These are phyloP conservation scores for Oryza meyeriana DNA, from an alignment of 176 grass and related monocot species.

Conservation along the genomic window DNA sequence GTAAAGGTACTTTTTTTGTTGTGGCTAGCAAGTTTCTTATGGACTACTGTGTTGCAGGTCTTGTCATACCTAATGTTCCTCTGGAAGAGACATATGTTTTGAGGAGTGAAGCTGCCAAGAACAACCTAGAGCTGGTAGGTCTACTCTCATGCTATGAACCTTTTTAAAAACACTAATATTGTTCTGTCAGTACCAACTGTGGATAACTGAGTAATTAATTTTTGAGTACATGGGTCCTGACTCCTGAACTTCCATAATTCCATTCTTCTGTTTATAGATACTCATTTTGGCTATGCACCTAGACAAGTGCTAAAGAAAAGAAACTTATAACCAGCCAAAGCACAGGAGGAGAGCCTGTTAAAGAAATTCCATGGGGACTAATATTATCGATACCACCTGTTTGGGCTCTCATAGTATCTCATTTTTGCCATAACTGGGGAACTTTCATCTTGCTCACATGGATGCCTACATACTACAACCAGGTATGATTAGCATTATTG, in stretches of 20 bases:
- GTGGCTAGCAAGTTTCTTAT: not conserved
- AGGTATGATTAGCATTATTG: conserved; percentile 50
- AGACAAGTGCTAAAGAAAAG: conserved; percentile 66
- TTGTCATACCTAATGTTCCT: conserved; percentile 97
- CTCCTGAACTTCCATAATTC: not conserved
- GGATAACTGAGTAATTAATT: not conserved
- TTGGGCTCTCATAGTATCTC: conserved; percentile 91
- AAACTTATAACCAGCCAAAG: conserved; percentile 64
- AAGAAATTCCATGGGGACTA: conserved; percentile 77
- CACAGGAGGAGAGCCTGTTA: conserved; percentile 66
- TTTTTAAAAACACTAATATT: not conserved
- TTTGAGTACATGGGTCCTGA: not conserved
- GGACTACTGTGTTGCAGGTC: conserved; percentile 49
- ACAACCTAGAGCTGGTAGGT: conserved; percentile 95
- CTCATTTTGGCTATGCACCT: too few relatives aligned
- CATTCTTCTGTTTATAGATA: not conserved
- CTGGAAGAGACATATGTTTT: conserved; percentile 84
- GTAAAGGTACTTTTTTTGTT: not conserved
- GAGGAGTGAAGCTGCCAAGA: conserved; percentile 75
- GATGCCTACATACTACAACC: conserved; percentile 99
- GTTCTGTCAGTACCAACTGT: not conserved
- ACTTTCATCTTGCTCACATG: conserved; percentile 99
- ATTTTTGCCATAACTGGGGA: conserved; percentile 99
- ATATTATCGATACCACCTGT: conserved; percentile 92
- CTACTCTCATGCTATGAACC: not conserved